These are phyloP conservation scores for Mrakiaceae sp. DNA, from an alignment of 1,284 basidiomycete species.

Conservation along the genomic window DNA sequence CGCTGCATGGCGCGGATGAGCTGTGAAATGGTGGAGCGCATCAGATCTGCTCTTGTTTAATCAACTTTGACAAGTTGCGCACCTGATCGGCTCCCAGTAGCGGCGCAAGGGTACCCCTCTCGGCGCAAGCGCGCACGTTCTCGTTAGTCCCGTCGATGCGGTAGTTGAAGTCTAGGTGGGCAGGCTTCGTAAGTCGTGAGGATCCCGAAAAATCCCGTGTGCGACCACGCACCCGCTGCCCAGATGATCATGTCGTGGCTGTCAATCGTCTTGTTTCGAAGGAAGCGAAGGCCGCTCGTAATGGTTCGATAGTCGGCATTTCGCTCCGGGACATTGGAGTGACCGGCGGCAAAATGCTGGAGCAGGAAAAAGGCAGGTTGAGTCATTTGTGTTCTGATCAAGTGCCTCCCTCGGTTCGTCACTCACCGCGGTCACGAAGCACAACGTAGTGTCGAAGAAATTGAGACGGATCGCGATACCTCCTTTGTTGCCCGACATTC, in stretches of 20 bases:
- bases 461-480: slow-evolving; percentile 88
- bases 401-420: background rate
- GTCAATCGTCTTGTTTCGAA: slow-evolving; percentile 74
- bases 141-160: slow-evolving; percentile 79
- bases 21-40: slow-evolving; percentile 33
- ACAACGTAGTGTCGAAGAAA: slow-evolving; percentile 79
- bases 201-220: background rate
- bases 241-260: slow-evolving; percentile 64
- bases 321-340: slow-evolving; percentile 75
- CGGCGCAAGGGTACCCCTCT: slow-evolving; percentile 53
- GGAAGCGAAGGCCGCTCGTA: slow-evolving; percentile 65
- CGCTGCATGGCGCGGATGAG: slow-evolving; percentile 58
- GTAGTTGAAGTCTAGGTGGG: slow-evolving; percentile 52
- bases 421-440: slow-evolving; percentile 69
- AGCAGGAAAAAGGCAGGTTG: background rate
- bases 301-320: slow-evolving; percentile 91
- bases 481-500: slow-evolving; percentile 96
- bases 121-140: slow-evolving; percentile 54
- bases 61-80: slow-evolving; percentile 14
- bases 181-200: background rate
- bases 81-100: slow-evolving; percentile 79
- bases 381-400: background rate
- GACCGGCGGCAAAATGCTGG: slow-evolving; percentile 82
- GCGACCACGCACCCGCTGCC: background rate
- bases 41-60: too few relatives aligned